Evolutionary conservation across 2,329 filamentous ascomycete genomes (phyloP), one percentile per base, ranked within the genome.

Genomic region (Pseudocercospora pini-densiflorae): DNA sequence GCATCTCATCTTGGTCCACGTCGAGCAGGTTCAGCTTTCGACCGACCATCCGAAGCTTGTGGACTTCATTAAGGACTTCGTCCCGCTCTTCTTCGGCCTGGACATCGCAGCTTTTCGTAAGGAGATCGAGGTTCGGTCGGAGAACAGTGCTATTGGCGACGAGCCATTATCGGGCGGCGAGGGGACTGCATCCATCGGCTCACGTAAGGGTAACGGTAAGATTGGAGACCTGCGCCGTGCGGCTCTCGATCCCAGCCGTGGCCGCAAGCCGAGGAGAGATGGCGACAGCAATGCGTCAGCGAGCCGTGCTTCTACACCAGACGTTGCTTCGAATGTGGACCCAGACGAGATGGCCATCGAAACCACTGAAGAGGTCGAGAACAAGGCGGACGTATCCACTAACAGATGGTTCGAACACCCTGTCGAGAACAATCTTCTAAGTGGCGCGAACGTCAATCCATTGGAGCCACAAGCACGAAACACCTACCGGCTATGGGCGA

Each of bases 261-360:
- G 91, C 66, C 91, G 91, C 66, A 91, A 89, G 78, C 87, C 87
- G 70, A 85, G 87, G 24, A 87, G 90, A 47, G 92, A 95, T 69
- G 92, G 90, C 68, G 55, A 58, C 21, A 94, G 91, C 72, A 84
- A 88, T n/a, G 88, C 88, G 1, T 90, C 91, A 24, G 89, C 87
- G 14, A 97, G 92, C 81, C 93, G 96, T 74, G 93, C 95, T 73
- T 93, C 91, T 0, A 97, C 94, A 0, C 94, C 95, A 0, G 94
- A 96, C 74, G 87, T 90, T 23, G 88, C 84, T n/a, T 94, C 91
- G 1, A 88, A 87, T 29, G 90, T 87, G 63, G 92, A 94, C 62
- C 92, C 95, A 72, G 92, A 94, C 68, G 92, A 95, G 36, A 88
- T 89, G 81, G 84, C 82, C 5, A 89, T 74, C 31, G 75, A 76